These are phyloP conservation scores for Russula abietina DNA, from an alignment of 768 basidiomycete species.

Conservation along the genomic window DNA sequence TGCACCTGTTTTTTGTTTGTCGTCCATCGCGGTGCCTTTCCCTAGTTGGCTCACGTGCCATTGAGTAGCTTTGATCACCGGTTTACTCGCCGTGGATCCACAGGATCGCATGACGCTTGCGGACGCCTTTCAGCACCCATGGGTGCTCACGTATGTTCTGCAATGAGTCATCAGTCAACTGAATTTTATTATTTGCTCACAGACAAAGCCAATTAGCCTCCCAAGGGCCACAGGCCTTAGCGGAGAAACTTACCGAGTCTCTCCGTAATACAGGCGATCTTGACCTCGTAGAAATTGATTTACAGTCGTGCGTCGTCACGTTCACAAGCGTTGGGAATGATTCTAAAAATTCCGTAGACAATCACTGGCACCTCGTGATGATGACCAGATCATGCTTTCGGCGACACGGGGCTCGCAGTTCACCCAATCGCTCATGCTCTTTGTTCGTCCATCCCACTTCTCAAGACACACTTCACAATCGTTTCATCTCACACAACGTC, in stretches of 20 bases:
- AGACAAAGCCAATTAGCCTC: conserved; percentile 68
- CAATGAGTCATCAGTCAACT: neutral
- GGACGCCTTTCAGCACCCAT: conserved; percentile 55
- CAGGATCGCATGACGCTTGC: conserved; percentile 57
- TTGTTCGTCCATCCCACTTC: conserved; percentile 48
- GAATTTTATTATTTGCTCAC: conserved; percentile 2
- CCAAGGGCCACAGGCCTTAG: conserved; percentile 47
- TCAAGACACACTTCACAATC: neutral
- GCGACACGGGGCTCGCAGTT: conserved; percentile 61
- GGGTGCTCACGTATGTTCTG: conserved; percentile 56
- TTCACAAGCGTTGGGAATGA: neutral
- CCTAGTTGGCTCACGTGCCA: neutral
- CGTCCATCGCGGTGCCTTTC: conserved; percentile 27
- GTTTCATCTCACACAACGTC: neutral
- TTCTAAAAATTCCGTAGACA: conserved; percentile 25
- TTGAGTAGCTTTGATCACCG: conserved; percentile 61
- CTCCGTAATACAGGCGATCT: conserved; percentile 71
- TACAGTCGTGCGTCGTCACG: conserved; percentile 34
- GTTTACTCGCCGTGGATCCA: conserved; percentile 70
- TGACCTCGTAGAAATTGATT: conserved; percentile 56
- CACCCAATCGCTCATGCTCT: conserved; percentile 73
- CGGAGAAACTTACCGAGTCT: conserved; percentile 62
- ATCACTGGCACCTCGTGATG: conserved; percentile 44
- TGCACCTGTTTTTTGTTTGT: conserved; percentile 51
- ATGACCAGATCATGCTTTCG: conserved; percentile 55